These are phyloP conservation scores for Trichoderma sp. DNA, from an alignment of 2,329 filamentous ascomycete genomes.

Conservation along the genomic window DNA sequence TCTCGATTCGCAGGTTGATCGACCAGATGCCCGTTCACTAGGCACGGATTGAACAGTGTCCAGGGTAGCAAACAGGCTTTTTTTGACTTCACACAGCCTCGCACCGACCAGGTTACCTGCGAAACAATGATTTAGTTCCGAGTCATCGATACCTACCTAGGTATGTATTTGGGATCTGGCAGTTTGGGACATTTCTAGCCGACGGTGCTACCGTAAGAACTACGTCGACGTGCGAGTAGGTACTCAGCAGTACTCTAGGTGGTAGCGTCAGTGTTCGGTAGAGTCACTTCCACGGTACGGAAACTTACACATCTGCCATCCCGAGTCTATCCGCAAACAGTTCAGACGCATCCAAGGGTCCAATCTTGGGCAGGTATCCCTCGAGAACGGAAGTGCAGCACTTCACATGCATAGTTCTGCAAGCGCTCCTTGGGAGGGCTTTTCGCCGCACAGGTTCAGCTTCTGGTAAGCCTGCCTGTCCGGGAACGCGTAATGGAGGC, in stretches of 20 bases:
- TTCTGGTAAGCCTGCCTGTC: background rate
- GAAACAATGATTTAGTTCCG: background rate
- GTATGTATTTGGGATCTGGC: no score
- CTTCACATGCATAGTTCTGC: no score
- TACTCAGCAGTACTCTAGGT: background rate
- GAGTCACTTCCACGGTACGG: background rate
- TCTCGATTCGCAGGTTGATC: background rate
- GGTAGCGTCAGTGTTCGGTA: background rate
- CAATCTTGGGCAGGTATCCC: background rate
- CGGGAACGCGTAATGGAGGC: conserved; percentile 1
- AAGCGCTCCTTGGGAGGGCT: background rate
- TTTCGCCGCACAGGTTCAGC: background rate
- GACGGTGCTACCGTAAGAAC: conserved; percentile 1
- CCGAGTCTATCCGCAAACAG: background rate
- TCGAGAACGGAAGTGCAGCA: background rate
- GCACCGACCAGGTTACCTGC: background rate
- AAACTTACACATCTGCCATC: background rate
- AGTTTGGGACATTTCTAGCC: no score
- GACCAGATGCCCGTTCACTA: conserved; percentile 4
- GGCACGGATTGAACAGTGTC: conserved; percentile 6
- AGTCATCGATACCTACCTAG: background rate
- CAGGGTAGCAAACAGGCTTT: conserved; percentile 11
- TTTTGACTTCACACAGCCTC: background rate
- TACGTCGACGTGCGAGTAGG: conserved; percentile 1
- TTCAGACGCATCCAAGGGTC: no score